A percentile compares a stretch with the other conserved stretches of the same genome.
These are phyloP conservation scores for Triadica sebifera DNA, from an alignment of 345 rosid genomes.

Conservation along the genomic window DNA sequence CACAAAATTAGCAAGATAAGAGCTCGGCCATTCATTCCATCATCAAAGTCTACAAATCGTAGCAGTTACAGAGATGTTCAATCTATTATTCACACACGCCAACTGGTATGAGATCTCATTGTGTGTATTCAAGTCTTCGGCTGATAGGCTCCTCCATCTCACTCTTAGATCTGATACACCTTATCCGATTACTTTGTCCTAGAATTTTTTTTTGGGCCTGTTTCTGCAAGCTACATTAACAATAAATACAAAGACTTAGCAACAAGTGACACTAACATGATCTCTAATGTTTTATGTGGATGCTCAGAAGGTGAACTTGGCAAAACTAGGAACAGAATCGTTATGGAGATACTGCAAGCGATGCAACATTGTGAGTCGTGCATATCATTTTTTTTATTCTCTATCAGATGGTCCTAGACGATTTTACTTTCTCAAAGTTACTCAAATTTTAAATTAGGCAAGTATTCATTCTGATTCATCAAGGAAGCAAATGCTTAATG, in stretches of 20 bases:
- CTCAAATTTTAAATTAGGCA: constrained; percentile 23
- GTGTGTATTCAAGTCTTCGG: background rate
- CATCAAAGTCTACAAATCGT: constrained; percentile 40
- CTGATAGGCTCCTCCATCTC: too few relatives aligned
- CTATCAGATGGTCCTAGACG: background rate
- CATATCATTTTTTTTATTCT: background rate
- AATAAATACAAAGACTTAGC: too few relatives aligned
- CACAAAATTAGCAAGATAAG: constrained; percentile 52
- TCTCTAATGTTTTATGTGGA: background rate
- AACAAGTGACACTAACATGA: background rate
- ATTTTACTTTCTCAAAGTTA: background rate
- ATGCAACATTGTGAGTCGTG: constrained; percentile 48
- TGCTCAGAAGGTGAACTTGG: constrained; percentile 52
- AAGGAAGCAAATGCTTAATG: constrained; percentile 51
- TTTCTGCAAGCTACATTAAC: background rate
- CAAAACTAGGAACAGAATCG: constrained; percentile 44
- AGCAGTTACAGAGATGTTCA: constrained; percentile 55
- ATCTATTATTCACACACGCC: constrained; percentile 45
- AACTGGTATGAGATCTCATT: constrained; percentile 35
- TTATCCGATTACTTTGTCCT: background rate
- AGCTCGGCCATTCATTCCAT: constrained; percentile 48
- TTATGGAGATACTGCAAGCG: constrained; percentile 60
- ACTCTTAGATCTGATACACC: too few relatives aligned
- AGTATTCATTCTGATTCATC: constrained; percentile 37
- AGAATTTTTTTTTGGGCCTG: background rate